Evolutionary conservation across 345 rosid genomes (phyloP), one percentile per base, ranked within the genome.

Genomic region (Populus pruinosa): DNA sequence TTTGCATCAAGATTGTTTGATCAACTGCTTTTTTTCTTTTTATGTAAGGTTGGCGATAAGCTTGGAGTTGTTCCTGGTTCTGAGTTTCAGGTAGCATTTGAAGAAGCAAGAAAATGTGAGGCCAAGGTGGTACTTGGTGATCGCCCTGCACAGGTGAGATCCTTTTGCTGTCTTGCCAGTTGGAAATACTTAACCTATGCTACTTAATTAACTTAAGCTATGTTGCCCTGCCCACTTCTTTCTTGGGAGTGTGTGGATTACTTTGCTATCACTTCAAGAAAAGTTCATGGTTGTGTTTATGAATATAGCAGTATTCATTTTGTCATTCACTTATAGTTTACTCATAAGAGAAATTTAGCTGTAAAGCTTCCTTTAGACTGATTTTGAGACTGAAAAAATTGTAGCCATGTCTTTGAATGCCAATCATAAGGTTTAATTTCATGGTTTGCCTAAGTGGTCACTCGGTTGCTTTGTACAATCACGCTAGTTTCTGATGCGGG

Each of bases 11-110:
- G 55, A 39, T 29, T 47, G 69, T 25, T 61, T 64, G 33, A 29
- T 50, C 25, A 21, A 71, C 75, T n/a, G 67, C 59, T 73, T 18
- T 64, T 5, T 9, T 13, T 13, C 35, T 78, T 71, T 39, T 81
- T 50, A 50, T 50, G 21, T 5, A 50, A 96, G 99, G 89, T 92
- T 50, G 99, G 96, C 31, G 85, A 87, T 75, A 83, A 81, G 87
- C 92, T 96, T 55, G 96, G 92, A 74, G 94, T 90, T 78, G 83
- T 90, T 75, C 98, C 99, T 79, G 98, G 97, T 44, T 87, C 96
- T 64, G 99, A 93, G 83, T 93, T 96, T 80, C 98, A 93, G 70
- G 94, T 91, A 82, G 99, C 94, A 59, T 90, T 27, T 90, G 94
- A 96, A 87, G 98, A 92, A 86, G 99, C 99, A 59, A 84, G 66